Evolutionary conservation across 2,329 filamentous ascomycete species (phyloP).

Genomic region (Stagonosporopsis rhizophila): DNA sequence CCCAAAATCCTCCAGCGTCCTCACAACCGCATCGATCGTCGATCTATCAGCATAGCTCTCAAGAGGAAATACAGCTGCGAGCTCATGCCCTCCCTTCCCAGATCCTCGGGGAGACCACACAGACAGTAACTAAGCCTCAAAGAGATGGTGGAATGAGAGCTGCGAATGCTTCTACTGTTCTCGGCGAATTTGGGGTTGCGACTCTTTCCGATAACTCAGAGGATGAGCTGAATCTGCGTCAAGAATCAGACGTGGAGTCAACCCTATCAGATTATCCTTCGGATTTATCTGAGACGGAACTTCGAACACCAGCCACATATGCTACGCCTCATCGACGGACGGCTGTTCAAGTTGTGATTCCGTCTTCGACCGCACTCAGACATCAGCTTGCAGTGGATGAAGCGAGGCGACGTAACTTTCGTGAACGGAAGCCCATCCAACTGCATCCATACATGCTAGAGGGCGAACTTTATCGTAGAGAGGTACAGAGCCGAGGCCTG

Average conservation of each 20-base stretch:
- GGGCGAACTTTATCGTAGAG: slow-evolving; percentile 52
- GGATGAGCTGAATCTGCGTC: slow-evolving; percentile 24
- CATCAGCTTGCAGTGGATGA: slow-evolving; percentile 25
- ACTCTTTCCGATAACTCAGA: slow-evolving; percentile 34
- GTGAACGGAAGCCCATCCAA: slow-evolving; percentile 57
- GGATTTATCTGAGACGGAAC: slow-evolving; percentile 26
- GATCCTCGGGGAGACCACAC: neutral
- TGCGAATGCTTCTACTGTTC: slow-evolving; percentile 17
- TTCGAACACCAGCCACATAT: slow-evolving; percentile 14
- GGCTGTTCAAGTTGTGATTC: slow-evolving; percentile 42
- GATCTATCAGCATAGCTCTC: slow-evolving; percentile 6
- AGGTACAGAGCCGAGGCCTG: slow-evolving; percentile 53
- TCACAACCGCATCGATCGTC: slow-evolving; percentile 22
- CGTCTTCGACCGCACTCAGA: slow-evolving; percentile 29
- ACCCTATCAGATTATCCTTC: slow-evolving; percentile 22
- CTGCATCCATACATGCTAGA: slow-evolving; percentile 58
- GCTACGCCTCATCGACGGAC: slow-evolving; percentile 33
- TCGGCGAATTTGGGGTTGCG: slow-evolving; percentile 29
- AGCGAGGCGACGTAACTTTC: slow-evolving; percentile 47
- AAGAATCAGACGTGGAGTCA: slow-evolving; percentile 24
- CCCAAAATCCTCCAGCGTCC: neutral
- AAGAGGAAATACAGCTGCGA: slow-evolving; percentile 15
- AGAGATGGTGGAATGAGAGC: neutral
- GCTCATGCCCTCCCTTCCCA: slow-evolving; percentile 12
- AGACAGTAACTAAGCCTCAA: neutral